Conservation (phyloP, 768 basidiomycete species). For the Lactarius quietus region DNA sequence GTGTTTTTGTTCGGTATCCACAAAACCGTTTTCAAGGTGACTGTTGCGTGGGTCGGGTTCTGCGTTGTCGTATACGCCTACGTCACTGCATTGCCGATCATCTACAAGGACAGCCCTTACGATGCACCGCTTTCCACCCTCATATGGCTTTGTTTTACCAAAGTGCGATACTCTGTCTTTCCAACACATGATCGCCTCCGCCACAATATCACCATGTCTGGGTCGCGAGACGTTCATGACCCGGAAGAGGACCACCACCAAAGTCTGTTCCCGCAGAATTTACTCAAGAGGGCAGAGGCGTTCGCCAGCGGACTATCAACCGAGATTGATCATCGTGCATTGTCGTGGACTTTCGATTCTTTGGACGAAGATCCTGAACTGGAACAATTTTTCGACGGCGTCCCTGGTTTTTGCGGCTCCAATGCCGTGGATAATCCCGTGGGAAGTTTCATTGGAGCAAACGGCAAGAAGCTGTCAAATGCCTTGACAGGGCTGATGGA, state of each 20-base stretch:
- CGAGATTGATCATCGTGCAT: conserved; percentile 1
- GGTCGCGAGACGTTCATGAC: not conserved
- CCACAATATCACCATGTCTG: too few species aligned
- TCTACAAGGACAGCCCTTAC: conserved; percentile 11
- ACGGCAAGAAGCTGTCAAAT: not conserved
- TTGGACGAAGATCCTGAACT: conserved; percentile 12
- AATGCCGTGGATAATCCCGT: not conserved
- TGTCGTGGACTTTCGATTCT: conserved; percentile 8
- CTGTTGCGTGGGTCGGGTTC: not conserved
- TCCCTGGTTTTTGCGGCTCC: conserved; percentile 9
- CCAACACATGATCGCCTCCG: not conserved
- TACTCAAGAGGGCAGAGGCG: conserved; percentile 1
- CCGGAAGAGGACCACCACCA: not conserved
- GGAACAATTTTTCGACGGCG: conserved; percentile 16
- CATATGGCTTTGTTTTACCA: conserved; percentile 1
- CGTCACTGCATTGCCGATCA: conserved; percentile 1
- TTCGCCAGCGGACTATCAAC: not conserved
- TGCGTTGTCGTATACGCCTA: not conserved
- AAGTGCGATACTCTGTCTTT: not conserved
- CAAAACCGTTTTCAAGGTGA: not conserved
- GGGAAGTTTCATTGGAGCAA: not conserved
- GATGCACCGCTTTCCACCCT: conserved; percentile 2
- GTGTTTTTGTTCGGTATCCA: conserved; percentile 20
- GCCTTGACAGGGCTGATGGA: conserved; percentile 9
- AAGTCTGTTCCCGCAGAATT: conserved; percentile 1